These are phyloP conservation scores for Aquilaria sinensis DNA, from an alignment of 345 rosid species.

Conservation along the genomic window DNA sequence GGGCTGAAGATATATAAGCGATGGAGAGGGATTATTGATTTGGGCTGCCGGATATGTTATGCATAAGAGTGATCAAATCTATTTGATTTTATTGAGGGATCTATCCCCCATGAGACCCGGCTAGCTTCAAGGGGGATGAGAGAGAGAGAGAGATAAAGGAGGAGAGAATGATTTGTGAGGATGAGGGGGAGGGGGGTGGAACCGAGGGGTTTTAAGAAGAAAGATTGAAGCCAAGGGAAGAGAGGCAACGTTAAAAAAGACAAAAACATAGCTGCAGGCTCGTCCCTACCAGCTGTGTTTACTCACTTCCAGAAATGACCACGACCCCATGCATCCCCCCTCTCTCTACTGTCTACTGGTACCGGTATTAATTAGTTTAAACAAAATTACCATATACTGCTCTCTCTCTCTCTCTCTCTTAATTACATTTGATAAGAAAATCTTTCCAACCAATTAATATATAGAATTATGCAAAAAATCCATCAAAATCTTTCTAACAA, in stretches of 20 bases:
- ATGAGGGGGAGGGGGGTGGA: background rate
- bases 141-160: slow-evolving; percentile 21
- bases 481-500: background rate
- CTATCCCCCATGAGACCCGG: slow-evolving; percentile 58
- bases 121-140: slow-evolving; percentile 51
- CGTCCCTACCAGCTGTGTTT: slow-evolving; percentile 36
- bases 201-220: slow-evolving; percentile 25
- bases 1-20: too few relatives aligned
- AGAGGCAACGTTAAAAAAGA: slow-evolving; percentile 37
- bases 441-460: background rate
- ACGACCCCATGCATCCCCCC: slow-evolving; percentile 44
- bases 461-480: background rate
- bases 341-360: slow-evolving; percentile 7
- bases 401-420: background rate
- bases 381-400: slow-evolving; percentile 12
- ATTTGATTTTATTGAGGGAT: slow-evolving; percentile 9
- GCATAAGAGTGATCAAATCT: slow-evolving; percentile 3
- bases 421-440: background rate
- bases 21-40: background rate
- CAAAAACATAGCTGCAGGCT: slow-evolving; percentile 36
- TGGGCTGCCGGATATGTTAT: background rate
- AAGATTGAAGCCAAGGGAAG: slow-evolving; percentile 13
- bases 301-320: slow-evolving; percentile 58
- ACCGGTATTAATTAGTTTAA: too few relatives aligned
- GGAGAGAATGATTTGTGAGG: slow-evolving; percentile 27